Base-by-base conservation (phyloP, 768 basidiomycete genomes). In the Exidia glandulosa region DNA sequence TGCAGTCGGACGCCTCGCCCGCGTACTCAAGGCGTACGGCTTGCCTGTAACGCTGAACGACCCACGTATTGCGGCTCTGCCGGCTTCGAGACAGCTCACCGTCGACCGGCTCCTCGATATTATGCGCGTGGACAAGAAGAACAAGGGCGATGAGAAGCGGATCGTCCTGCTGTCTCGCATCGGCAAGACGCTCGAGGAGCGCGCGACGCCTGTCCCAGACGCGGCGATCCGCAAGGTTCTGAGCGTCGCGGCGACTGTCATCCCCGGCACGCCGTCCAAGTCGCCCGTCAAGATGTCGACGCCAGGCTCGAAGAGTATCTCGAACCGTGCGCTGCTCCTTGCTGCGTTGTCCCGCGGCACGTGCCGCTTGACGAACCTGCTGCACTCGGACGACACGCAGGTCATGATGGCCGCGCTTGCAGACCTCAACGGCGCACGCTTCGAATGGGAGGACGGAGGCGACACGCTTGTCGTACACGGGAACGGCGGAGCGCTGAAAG, bases 101-200 rank as follows among this genome's bases (percentile, higher is more conserved):
- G 86, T 94, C 58, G 84, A 89, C 56, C 80, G 83, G 16, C 77
- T 99, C 12, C 79, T 97, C 41, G 91, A 96, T 70, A 87, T 95
- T 68, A 97, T 97, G 95, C 82, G 79, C 61, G 82, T 95, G 62
- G 94, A 99, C 79, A 99, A 99, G 79, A 98, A 99, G 80, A 98
- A 98, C 71, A 86, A 86, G 61, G 94, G 95, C 0, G 73, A 81
- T 2, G 85, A 85, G 69, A 99, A 98, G 78, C 97, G 95, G 75
- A 81, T 98, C 62, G 96, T 98, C 58, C 79, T 99, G 50, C 80
- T 98, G 41, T 87, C 87, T 48, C 81, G 84, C 62, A 97, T 99
- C 65, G 96, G 96, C 57, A 86, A 85, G 64, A 96, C 93, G 0
- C 85, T 86, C 69, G 96, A 99, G 72, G 86, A 85, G 64, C 90